Evolutionary conservation across 495 filamentous ascomycete species (phyloP), one percentile per base, ranked within the genome.

Genomic region (Penicillium crystallinum): DNA sequence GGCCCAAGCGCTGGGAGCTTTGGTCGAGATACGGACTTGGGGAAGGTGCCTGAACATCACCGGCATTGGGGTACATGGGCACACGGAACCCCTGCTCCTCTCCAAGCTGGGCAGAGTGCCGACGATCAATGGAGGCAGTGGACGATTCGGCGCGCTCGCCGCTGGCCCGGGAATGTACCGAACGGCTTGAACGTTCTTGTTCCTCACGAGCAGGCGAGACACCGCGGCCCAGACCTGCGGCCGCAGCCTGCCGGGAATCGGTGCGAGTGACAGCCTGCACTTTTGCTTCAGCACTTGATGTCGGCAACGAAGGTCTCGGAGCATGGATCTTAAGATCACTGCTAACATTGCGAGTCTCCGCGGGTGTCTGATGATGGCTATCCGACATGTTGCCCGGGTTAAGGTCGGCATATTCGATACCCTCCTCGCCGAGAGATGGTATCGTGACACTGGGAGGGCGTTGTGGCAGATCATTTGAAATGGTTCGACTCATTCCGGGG

Each of bases 21-120:
- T 80, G 69, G 4, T 78, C 72, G 29, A 74, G 54, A 43, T 70
- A 71, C n/a, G 84, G 88, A 14, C 86, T 81, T 3, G 91, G 90
- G 0, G 95, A 91, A 0, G 93, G 93, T 11, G 93, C 93, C 71
- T 99, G 93, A 9, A 99, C 95, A 68, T 97, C 93, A 37, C 93
- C 93, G 34, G 91, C 91, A 71, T 95, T 83, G 31, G 85, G 85
- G 62, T 92, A 86, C 90, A 99, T 95, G 30, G 93, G 95, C 18
- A 97, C 91, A 59, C 90, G 92, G 55, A 96, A 95, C 11, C 92
- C 92, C 54, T 87, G 82, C 56, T 91, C 89, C 17, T 88, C 84
- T 11, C 83, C 82, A 46, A 74, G 57, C n/a, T 77, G 70, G 40
- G 77, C 59, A 46, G 76, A 76, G 46, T 62, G 77, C 29, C 61